Conservation (phyloP, 305 asterid genomes). For the Solanum hybrid region DNA sequence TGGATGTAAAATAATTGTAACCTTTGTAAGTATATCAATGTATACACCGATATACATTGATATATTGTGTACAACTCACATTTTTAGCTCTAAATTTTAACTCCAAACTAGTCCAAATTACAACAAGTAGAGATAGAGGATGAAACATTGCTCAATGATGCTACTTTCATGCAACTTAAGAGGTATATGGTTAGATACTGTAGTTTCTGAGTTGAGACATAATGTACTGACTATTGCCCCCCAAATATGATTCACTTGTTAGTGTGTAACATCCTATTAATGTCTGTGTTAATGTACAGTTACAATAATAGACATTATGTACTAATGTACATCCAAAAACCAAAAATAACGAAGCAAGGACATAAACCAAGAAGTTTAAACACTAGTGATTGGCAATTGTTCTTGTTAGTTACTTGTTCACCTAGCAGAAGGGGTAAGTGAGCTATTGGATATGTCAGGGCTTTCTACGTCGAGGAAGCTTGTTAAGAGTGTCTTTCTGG, state of each 20-base stretch:
- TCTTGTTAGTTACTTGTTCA: constrained; percentile 10
- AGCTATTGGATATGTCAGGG: constrained; percentile 70
- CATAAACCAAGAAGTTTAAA: not conserved
- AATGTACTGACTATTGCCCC: not conserved
- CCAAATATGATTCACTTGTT: not conserved
- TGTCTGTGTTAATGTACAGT: not conserved
- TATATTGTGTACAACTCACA: not conserved
- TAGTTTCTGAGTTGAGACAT: not conserved
- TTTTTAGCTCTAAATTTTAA: not conserved
- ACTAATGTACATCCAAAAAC: not conserved
- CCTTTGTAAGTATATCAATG: not conserved
- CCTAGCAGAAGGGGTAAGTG: constrained; percentile 75
- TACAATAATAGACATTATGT: not conserved
- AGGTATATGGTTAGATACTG: not conserved
- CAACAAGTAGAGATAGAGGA: not conserved
- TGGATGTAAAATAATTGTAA: not conserved
- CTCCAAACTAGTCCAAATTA: not conserved
- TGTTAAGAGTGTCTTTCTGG: constrained; percentile 78
- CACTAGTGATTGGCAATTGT: not conserved
- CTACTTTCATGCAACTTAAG: not conserved
- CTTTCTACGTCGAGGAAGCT: constrained; percentile 87
- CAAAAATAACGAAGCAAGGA: not conserved
- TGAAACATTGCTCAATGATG: not conserved
- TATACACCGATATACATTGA: not conserved
- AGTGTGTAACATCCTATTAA: not conserved